Conservation (phyloP, 2,329 filamentous ascomycete species). For the Leptographium wingfieldii region DNA sequence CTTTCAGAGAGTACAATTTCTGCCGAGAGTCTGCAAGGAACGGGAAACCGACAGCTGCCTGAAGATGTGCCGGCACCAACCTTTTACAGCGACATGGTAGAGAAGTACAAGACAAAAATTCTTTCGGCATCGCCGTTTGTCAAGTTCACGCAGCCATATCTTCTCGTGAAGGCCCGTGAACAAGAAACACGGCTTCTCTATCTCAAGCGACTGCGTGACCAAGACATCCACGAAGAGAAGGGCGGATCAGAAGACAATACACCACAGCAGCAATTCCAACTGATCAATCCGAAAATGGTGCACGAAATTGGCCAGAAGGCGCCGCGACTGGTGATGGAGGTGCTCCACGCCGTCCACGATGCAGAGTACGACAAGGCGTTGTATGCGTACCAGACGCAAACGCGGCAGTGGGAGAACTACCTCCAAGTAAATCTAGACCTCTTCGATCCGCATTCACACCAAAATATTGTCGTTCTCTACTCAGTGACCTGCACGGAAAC, state of each 20-base stretch:
- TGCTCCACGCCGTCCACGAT: slow-evolving; percentile 87
- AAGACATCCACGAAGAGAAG: slow-evolving; percentile 42
- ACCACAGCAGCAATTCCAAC: slow-evolving; percentile 63
- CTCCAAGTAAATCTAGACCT: slow-evolving; percentile 77
- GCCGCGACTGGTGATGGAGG: slow-evolving; percentile 79
- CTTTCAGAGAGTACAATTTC: neutral
- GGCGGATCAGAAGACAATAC: slow-evolving; percentile 44
- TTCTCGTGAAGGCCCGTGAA: slow-evolving; percentile 83
- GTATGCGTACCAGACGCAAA: slow-evolving; percentile 89
- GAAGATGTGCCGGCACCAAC: slow-evolving; percentile 77
- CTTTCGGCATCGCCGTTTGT: slow-evolving; percentile 94
- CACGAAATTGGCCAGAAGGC: slow-evolving; percentile 69
- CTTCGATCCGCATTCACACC: slow-evolving; percentile 90
- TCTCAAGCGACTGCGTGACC: slow-evolving; percentile 70
- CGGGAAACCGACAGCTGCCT: slow-evolving; percentile 46
- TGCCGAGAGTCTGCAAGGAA: slow-evolving; percentile 16
- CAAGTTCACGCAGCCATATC: slow-evolving; percentile 84
- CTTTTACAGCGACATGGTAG: slow-evolving; percentile 90
- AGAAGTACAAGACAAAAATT: slow-evolving; percentile 85
- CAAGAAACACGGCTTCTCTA: slow-evolving; percentile 77
- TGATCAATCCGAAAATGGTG: slow-evolving; percentile 94
- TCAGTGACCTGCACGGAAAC: slow-evolving; percentile 89
- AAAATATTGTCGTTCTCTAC: slow-evolving; percentile 90
- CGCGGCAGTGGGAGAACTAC: slow-evolving; percentile 91
- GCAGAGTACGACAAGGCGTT: slow-evolving; percentile 93